Base-by-base conservation (phyloP, 2,329 filamentous ascomycete species). In the Elsinoe necatrix region DNA sequence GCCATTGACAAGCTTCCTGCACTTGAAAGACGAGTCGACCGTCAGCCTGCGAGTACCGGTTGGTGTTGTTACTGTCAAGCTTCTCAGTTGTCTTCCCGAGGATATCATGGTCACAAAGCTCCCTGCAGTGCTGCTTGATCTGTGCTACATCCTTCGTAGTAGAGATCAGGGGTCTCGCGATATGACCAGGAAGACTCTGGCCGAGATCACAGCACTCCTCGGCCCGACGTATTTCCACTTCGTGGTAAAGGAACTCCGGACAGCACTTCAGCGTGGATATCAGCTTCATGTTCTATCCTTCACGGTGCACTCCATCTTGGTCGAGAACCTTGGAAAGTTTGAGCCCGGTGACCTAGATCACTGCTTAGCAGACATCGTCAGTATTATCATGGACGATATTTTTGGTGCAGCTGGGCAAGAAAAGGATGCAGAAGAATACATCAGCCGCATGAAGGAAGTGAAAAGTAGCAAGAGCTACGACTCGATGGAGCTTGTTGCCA, bases 401-500 rank as follows among this genome's bases (percentile, higher is more conserved):
- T 98, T 98, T 67, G 95, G 95, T 27, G 82, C 84, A 4, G 86
- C 87, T 31, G 93, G 93, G 1, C 87, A 95, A 72, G 92, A 98
- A 67, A 98, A 98, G 71, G 93, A 98, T 65, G 92, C 92, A 0
- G 90, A 96, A 64, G 93, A 91, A 55, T 98, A 98, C 69, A 85
- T 86, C 57, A 95, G 84, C 68, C 87, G 92, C 71, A 96, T 95
- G 85, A 95, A 95, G 71, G 93, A 98, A 72, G 86, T 98, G 57
- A 97, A 95, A 75, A 93, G 88, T 71, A 96, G 88, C 76, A 98
- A 97, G 76, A 96, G 91, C 68, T 95, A 91, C 66, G 95, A 98
- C 67, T 95, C 93, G 0, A 95, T 97, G 85, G 92, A 97, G 69
- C 77, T 97, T 14, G 79, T 97, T 61, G 87, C 93, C 23, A 88